Base-by-base conservation (phyloP, 2,329 filamentous ascomycete genomes). In the Ceratocystis smalleyi region DNA sequence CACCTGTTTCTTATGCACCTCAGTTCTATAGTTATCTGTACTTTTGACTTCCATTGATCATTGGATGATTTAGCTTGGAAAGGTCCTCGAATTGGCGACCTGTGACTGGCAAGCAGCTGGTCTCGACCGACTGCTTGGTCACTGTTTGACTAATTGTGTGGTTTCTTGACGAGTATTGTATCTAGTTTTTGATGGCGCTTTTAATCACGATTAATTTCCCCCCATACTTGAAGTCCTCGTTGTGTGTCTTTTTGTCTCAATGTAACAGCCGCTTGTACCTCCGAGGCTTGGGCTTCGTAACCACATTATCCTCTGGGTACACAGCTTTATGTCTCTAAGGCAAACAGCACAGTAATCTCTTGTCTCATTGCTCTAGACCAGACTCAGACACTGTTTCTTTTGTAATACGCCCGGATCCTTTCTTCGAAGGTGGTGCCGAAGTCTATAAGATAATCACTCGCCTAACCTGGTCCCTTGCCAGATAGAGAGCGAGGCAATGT, bases 1-100 rank as follows among this genome's bases (percentile, higher is more conserved):
- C n/a, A 43, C 27, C 45, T 57, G 63, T 64, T 64, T 55, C 43
- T 47, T 63, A 63, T 24, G 17, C 45, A 12, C 10, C 24, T 19
- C 43, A 32, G 43, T 60, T 64, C 19, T 64, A 64, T 61, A 64
- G 63, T 55, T 32, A 22, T 43, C 30, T 63, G 40, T 24, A 57
- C 27, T 57, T 32, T 57, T 57, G 27, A 35, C 17, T 27, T 55
- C 19, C 17, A 12, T 32, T 8, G 27, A n/a, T 40, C 22, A 59
- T 45, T 63, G 62, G 35, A 2, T 40, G 35, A 45, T 43, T 32
- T 59, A 54, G 51, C 55, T 57, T 22, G 49, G 12, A 40, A 32
- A 17, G 54, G 62, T 12, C 62, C 17, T 24, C 51, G 32, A 7
- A 22, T 22, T 12, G 15, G 32, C 8, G 19, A 24, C 22, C 51